Evolutionary conservation across 1,139 yeast species (phyloP), one percentile per base, ranked within the genome.

Genomic region (Hyphopichia pseudoburtonii): DNA sequence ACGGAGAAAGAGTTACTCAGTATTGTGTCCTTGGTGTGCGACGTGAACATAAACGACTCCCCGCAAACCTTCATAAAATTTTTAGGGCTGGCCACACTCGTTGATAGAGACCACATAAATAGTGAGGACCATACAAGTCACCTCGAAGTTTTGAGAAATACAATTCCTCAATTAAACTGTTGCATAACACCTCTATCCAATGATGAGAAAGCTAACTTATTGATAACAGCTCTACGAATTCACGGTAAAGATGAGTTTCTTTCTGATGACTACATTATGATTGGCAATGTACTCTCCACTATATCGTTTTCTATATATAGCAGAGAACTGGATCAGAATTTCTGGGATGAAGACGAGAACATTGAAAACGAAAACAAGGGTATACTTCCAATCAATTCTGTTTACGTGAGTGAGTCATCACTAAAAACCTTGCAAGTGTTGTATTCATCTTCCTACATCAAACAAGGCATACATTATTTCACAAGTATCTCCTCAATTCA

Each of bases 401-500:
- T 45, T 16, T 27, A 28, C 11, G 47, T 48, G 3, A 25, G 41
- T 8, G 30, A 35, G n/a, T 14, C 22, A 10, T 28, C 30, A 6
- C 15, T 47, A 6, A 37, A 41, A 7, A 28, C 34, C 1, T 32
- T 62, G 4, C 44, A 51, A 30, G 29, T 33, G 11, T 42, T 63
- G 14, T 64, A 62, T 38, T 47, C 64, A 0, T 41, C 55, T 1
- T 24, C 37, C 1, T 66, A 64, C 40, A 52, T 65, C 17, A 50
- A 51, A 32, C 46, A 46, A 14, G 51, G 58, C 10, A 48, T 64
- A 32, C 33, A 44, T 4, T 38, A 48, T 19, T 52, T 60, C 33
- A 42, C 48, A 1, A 36, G 39, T 14, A 18, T n/a, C 5, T 4
- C 10, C 4, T 28, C 39, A 5, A n/a, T n/a, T n/a, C 40, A 43